Conservation (phyloP, 2,329 filamentous ascomycete species). For the Diaporthe citri region DNA sequence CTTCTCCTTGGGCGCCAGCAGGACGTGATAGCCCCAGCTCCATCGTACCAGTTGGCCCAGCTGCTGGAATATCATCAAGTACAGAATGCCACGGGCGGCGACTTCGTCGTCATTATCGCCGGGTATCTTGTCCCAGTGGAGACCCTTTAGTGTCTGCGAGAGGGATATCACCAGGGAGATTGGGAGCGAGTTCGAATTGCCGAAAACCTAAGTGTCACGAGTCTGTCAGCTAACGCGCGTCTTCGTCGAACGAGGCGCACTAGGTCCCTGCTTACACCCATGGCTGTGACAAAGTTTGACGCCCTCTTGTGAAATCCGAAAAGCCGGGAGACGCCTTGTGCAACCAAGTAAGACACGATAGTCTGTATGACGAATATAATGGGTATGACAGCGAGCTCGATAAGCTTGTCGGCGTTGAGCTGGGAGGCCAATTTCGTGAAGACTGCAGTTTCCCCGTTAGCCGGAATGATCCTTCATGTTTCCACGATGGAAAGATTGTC, state of each 20-base stretch:
- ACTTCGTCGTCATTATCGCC: constrained; percentile 97
- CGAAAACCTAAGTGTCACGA: constrained; percentile 75
- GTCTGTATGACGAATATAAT: constrained; percentile 93
- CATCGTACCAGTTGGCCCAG: constrained; percentile 94
- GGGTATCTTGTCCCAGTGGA: constrained; percentile 93
- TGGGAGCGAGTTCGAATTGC: constrained; percentile 97
- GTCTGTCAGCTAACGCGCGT: constrained; percentile 34
- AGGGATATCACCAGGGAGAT: constrained; percentile 96
- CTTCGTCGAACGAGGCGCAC: background rate
- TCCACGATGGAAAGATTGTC: background rate
- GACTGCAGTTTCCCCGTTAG: constrained; percentile 65
- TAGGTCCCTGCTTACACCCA: constrained; percentile 69
- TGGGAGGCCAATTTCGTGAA: constrained; percentile 98
- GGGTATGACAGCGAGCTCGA: constrained; percentile 94
- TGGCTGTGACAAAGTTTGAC: constrained; percentile 94
- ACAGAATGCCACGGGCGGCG: constrained; percentile 91
- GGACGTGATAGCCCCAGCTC: constrained; percentile 97
- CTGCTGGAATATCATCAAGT: constrained; percentile 97
- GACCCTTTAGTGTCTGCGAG: constrained; percentile 88
- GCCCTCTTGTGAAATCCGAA: constrained; percentile 88
- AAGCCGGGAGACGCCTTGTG: constrained; percentile 76
- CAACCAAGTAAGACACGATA: constrained; percentile 84
- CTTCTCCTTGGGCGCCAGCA: constrained; percentile 86
- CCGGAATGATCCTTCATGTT: background rate
- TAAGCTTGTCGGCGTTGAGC: constrained; percentile 89